phyloP scores from a whole-genome alignment of 805 yeast species.

The Kluyveromyces siamensis region DNA sequence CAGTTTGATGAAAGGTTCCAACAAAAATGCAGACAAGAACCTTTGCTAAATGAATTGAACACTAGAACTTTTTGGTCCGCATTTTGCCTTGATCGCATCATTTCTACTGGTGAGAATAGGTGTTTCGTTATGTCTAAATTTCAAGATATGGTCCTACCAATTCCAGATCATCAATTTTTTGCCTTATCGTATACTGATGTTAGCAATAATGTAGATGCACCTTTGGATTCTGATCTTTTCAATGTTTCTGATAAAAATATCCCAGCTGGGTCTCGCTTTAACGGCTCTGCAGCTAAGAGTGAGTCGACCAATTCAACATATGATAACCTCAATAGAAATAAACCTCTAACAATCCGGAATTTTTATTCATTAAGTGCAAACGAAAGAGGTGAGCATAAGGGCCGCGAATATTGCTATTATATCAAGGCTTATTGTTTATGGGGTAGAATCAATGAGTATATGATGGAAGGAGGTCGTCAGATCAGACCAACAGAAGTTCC shows the following conservation, averaged over 20 bases:
- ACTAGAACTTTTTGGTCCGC: constrained; percentile 7
- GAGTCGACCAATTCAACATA: neutral
- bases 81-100: constrained; percentile 5
- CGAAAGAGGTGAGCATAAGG: neutral
- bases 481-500: constrained; percentile 3
- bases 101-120: constrained; percentile 5
- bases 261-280: neutral
- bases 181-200: neutral
- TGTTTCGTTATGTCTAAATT: constrained; percentile 1
- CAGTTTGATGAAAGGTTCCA: constrained; percentile 6
- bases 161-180: constrained; percentile 2
- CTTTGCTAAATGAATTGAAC: constrained; percentile 2
- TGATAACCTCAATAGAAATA: neutral
- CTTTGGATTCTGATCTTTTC: neutral
- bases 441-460: constrained; percentile 4
- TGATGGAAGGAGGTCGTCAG: constrained; percentile 4
- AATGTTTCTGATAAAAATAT: neutral
- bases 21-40: neutral
- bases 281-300: neutral
- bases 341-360: neutral
- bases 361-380: neutral
- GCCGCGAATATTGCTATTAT: constrained; percentile 1
- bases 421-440: constrained; percentile 3
- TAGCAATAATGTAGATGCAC: neutral
- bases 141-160: constrained; percentile 3